Percentiles rank a stretch among this genome's conserved stretches.
Conservation (phyloP, 768 basidiomycete genomes). For the Xerocomellus intermedius region DNA sequence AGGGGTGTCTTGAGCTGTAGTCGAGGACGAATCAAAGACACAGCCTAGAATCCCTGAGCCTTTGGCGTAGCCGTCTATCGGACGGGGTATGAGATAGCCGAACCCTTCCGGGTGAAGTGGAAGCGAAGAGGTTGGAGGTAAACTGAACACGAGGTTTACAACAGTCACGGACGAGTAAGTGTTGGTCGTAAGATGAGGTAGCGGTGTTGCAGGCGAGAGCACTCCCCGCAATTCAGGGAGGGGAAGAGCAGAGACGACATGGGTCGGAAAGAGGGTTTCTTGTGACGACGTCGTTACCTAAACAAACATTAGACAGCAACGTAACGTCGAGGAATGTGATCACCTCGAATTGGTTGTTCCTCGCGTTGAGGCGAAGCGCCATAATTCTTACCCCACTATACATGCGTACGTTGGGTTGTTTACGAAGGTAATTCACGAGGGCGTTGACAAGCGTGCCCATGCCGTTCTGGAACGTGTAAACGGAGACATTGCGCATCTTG, state of each 20-base stretch:
- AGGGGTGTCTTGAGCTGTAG: constrained; percentile 54
- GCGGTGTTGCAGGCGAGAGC: constrained; percentile 37
- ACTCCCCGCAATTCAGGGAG: constrained; percentile 50
- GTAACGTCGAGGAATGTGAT: constrained; percentile 1
- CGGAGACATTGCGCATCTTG: constrained; percentile 58
- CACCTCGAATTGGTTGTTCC: constrained; percentile 48
- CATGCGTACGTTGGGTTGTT: constrained; percentile 58
- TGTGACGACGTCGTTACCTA: constrained; percentile 36
- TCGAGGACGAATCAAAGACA: constrained; percentile 84
- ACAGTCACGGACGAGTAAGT: constrained; percentile 81
- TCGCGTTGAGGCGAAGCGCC: constrained; percentile 32
- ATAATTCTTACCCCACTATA: constrained; percentile 41
- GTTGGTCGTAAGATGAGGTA: constrained; percentile 71
- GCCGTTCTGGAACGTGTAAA: constrained; percentile 82
- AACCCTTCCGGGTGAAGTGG: constrained; percentile 82
- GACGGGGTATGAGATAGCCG: constrained; percentile 90
- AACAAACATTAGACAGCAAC: constrained; percentile 1
- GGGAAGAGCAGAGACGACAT: constrained; percentile 77
- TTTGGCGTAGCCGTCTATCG: constrained; percentile 49
- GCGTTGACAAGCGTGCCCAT: constrained; percentile 62
- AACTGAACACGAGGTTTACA: constrained; percentile 80
- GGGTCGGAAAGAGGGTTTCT: constrained; percentile 45
- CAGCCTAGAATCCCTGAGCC: constrained; percentile 68
- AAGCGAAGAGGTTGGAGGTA: constrained; percentile 33
- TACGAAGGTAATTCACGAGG: constrained; percentile 47